Base-by-base conservation (phyloP, 768 basidiomycete genomes). In the Tricholoma sp. region DNA sequence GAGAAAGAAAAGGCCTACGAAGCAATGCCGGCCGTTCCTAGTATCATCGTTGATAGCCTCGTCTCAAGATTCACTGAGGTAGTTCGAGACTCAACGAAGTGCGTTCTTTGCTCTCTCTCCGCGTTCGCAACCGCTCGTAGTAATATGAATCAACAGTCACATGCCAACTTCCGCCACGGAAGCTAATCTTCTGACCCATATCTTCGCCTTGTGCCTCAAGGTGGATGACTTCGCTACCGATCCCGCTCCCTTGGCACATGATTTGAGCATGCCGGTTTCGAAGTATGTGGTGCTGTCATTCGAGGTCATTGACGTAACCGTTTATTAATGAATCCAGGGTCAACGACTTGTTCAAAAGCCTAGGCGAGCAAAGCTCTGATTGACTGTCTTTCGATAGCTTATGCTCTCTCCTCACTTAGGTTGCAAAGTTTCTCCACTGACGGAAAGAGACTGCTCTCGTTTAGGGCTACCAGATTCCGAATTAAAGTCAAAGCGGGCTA, bases 61-160 rank as follows among this genome's bases (percentile, higher is more conserved):
- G 63, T 94, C 24, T 76, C 84, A 3, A 77, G 91, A 53, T 98
- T 96, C 71, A 86, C 94, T 0, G 93, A 97, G 71, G 79, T 74
- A 0, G 70, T 84, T 3, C 75, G 89, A 62, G 87, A 82, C 7
- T 84, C 85, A 3, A 81, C 80, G 15, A 77, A 77, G 89, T 91
- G 59, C 44, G 82, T 72, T 1, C 32, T 47, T 20, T 28, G 33
- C 36, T 52, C 45, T 44, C 47, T 29, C 17, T 32, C 39, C 12
- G 52, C 52, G 31, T 56, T 44, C 13, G 18, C 52, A n/a, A 50
- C 55, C 51, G 59, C n/a, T 12, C 8, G 31, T 49, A 24, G 15
- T 41, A 49, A 49, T 15, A 17, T 49, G 29, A 49, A 32, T 5
- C 50, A 31, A 6, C 50, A 82, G 78, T 49, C 70, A 84, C 68